Evolutionary conservation across 1,284 basidiomycete genomes (phyloP), one percentile per base, ranked within the genome.

Genomic region (Austroboletus rostrupii): DNA sequence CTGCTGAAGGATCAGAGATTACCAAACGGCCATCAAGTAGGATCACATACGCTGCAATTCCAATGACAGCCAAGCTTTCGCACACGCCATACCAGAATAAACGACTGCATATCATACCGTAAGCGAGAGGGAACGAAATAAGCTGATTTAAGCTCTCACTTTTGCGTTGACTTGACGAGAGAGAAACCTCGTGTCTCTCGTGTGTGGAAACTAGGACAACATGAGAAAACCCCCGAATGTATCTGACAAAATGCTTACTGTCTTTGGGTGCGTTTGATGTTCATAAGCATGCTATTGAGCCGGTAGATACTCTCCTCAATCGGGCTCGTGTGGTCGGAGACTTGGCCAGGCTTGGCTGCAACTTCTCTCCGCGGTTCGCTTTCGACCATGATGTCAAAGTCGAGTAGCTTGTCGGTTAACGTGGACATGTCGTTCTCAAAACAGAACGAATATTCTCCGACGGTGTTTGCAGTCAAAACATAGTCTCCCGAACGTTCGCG

Each of bases 351-450:
- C 60, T 91, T 89, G 23, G 86, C 85, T 10, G 88, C 84, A 4
- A 88, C 78, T 61, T 91, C 86, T 47, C 90, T 77, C 45, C 94
- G 75, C 1, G 94, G 94, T 67, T 97, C 94, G 55, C 87, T 92
- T 75, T 97, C 93, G 53, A 97, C 91, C 91, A 96, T 93, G 70
- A 96, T 95, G 69, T 97, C 94, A 68, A 97, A 96, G 72, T 97
- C 95, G 58, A 98, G 78, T 49, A 97, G 79, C 71, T 97, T 97
- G 73, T 93, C 74, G 19, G 87, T 87, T 57, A 94, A 78, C 5
- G 89, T 91, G 10, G 87, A 91, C 82, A 92, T 91, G 73, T 96
- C 92, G 71, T 99, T 99, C 67, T 94, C 90, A 68, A 99, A 97
- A 75, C 97, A 99, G 75, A 99, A 99, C 3, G 92, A 76, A 72